Evolutionary conservation across 345 rosid genomes (phyloP).

Genomic region (Dovyalis caffra): DNA sequence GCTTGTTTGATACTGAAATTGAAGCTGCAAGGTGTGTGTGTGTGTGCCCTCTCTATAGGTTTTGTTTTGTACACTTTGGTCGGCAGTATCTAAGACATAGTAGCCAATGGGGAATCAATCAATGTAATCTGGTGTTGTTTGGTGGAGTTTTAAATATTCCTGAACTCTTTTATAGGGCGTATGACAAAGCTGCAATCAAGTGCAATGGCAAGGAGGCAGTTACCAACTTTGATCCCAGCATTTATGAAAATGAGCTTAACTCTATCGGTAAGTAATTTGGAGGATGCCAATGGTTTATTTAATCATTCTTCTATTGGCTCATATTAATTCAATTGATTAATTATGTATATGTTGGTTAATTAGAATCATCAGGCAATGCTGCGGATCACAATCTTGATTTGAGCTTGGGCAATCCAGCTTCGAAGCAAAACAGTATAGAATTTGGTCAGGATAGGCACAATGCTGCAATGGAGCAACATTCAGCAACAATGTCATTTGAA

Average conservation of each 20-base stretch:
- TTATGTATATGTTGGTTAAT: conserved; percentile 3
- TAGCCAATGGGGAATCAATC: not conserved
- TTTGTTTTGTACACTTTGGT: not conserved
- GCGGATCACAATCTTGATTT: conserved; percentile 73
- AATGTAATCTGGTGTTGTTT: not conserved
- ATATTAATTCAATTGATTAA: not conserved
- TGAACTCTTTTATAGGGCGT: conserved; percentile 43
- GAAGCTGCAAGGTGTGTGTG: conserved; percentile 80
- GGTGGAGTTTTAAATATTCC: not conserved
- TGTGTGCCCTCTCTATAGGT: not conserved
- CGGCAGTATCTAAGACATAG: not conserved
- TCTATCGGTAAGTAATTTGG: conserved; percentile 37
- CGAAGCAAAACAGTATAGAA: conserved; percentile 33
- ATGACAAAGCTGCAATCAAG: conserved; percentile 91
- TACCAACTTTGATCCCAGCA: conserved; percentile 84
- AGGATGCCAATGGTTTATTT: not conserved
- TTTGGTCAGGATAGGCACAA: conserved; percentile 18
- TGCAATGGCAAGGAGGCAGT: conserved; percentile 94
- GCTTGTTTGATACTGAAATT: conserved; percentile 87
- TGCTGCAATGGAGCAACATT: conserved; percentile 26
- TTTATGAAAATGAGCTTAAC: conserved; percentile 62
- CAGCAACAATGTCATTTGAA: conserved; percentile 28
- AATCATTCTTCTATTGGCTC: not conserved
- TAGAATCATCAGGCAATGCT: conserved; percentile 48
- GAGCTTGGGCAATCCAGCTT: conserved; percentile 67